Conservation (phyloP, 345 rosid genomes). For the Noccaea bulbosa region DNA sequence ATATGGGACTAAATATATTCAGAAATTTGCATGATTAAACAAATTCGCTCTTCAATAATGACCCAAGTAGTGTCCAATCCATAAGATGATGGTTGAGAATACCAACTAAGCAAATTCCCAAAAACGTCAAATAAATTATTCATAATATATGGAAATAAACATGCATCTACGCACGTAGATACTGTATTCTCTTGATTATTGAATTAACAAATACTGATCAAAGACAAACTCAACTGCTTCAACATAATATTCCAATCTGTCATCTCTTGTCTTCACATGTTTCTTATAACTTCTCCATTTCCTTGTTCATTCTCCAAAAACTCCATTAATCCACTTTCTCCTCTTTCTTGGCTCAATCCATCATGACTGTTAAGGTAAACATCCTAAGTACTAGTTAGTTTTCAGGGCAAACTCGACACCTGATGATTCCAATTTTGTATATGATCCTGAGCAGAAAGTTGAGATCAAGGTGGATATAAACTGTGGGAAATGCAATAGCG, state of each 20-base stretch:
- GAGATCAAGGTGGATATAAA: slow-evolving; percentile 40
- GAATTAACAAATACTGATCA: slow-evolving; percentile 31
- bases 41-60: slow-evolving; percentile 32
- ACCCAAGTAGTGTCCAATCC: slow-evolving; percentile 32
- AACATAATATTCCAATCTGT: slow-evolving; percentile 33
- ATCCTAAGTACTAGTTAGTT: slow-evolving; percentile 17
- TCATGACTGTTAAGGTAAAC: slow-evolving; percentile 45
- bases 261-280: slow-evolving; percentile 34
- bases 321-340: slow-evolving; percentile 9
- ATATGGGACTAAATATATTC: slow-evolving; percentile 19
- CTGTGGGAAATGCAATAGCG: slow-evolving; percentile 41
- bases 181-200: slow-evolving; percentile 17
- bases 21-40: slow-evolving; percentile 10
- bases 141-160: slow-evolving; percentile 17
- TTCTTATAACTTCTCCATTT: slow-evolving; percentile 18
- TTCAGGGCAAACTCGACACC: background rate
- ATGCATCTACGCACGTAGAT: slow-evolving; percentile 35
- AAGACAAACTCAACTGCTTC: slow-evolving; percentile 36
- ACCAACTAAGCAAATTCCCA: slow-evolving; percentile 40
- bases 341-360: slow-evolving; percentile 14
- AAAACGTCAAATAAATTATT: background rate
- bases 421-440: slow-evolving; percentile 5
- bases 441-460: slow-evolving; percentile 31
- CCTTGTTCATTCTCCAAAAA: slow-evolving; percentile 23
- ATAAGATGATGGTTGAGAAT: slow-evolving; percentile 25